phyloP scores from a whole-genome alignment of 805 yeast species.

The Torulaspora indica region DNA sequence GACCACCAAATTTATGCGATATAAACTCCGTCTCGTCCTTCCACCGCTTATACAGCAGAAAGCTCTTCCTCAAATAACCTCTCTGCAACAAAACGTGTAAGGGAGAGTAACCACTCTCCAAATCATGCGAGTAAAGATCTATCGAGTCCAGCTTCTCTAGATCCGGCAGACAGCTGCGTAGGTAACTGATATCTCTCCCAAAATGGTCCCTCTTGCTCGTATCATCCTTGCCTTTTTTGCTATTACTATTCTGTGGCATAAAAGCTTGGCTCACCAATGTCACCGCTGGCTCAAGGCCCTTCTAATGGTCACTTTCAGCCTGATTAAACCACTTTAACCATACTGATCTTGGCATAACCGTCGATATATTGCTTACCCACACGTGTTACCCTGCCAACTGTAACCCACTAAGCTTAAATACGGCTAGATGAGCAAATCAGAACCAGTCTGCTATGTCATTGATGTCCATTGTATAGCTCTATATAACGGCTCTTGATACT shows the following conservation, averaged over 20 bases:
- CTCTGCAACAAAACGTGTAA: constrained; percentile 55
- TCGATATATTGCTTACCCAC: neutral
- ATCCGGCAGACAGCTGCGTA: constrained; percentile 24
- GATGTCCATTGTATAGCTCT: neutral
- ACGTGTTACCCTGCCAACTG: constrained; percentile 1
- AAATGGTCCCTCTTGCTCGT: constrained; percentile 51
- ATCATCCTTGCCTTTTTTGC: constrained; percentile 11
- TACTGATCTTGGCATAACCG: neutral
- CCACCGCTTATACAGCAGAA: constrained; percentile 28
- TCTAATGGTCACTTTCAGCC: neutral
- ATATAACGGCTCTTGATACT: neutral
- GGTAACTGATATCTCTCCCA: constrained; percentile 47
- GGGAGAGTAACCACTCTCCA: constrained; percentile 78
- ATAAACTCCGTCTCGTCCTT: constrained; percentile 23
- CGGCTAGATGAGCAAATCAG: neutral
- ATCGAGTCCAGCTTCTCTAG: constrained; percentile 17
- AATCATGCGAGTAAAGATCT: constrained; percentile 49
- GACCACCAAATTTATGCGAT: constrained; percentile 22
- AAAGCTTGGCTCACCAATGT: neutral
- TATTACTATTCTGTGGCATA: constrained; percentile 12
- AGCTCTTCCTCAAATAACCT: constrained; percentile 34
- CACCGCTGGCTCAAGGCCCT: neutral
- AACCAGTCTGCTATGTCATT: neutral
- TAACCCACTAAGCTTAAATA: no score
- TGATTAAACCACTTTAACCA: neutral